Base-by-base conservation (phyloP, 352 stramenopile species). In the Phytopythium litorale region DNA sequence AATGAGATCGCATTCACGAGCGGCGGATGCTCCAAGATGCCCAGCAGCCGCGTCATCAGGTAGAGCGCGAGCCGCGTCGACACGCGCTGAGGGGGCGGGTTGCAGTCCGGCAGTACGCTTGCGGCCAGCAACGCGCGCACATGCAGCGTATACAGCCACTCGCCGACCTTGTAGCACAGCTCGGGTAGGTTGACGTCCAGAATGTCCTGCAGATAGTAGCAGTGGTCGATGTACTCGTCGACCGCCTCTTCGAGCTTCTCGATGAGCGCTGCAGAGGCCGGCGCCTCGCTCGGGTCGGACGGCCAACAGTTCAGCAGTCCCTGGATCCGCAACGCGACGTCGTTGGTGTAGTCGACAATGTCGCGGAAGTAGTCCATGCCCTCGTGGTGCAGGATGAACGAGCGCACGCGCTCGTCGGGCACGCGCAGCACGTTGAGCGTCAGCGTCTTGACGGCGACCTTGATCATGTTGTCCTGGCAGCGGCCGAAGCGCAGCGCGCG, bases 391-490 rank as follows among this genome's bases (percentile, higher is more conserved):
- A 93, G 58, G 43, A 96, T 75, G 53, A 96, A 96, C 8, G 72
- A 69, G 21, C 84, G 81, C 57, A 96, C 81, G 55, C 87, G 74
- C 21, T 88, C 75, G 66, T 96, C 87, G 11, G 78, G 72, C 7
- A 96, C 87, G 40, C 82, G 79, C 23, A 94, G 73, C 19, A 96
- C 84, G 63, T 96, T 94, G 42, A 96, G 76, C 63, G 87, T 88
- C 48, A 96, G 78, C 45, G 87, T 94, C 73, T 96, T 96, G 54
- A 96, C 80, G 5, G 87, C 87, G 18, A 92, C 85, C 55, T 94
- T 86, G 48, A 96, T 75, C 84, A 94, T 93, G 38, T 79, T 89
- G 66, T 96, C 87, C 15, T 78, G 65, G 69, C 83, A 92, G 1
- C 83, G 67, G 23, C 81, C 73, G 58, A 96, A 94, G 43, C 63